Evolutionary conservation across 1,284 basidiomycete species (phyloP), one percentile per base, ranked within the genome.

Genomic region (Leccinum pseudoinsigne): DNA sequence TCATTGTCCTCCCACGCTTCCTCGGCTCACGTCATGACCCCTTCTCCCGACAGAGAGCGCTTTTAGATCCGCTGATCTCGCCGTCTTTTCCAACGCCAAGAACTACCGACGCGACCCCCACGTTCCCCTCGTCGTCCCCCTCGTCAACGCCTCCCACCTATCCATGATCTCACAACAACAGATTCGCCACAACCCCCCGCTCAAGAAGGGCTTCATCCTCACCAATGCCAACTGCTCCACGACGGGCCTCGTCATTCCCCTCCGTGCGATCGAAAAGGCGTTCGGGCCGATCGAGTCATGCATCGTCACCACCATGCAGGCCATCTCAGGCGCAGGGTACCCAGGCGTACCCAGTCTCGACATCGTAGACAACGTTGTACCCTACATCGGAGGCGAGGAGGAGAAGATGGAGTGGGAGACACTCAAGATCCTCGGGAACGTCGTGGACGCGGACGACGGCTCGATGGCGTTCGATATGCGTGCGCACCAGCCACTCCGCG

Each of bases 381-480:
- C 97, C 2, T 91, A 93, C 79, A 99, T 99, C 76, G 80, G 86
- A 45, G 94, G 96, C 47, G 97, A 99, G 76, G 97, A 99, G 76
- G 97, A 99, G 78, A 99, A 99, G 79, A 96, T 99, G 68, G 97
- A 99, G 77, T 98, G 95, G 95, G 97, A 99, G 80, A 91, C 93
- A 14, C 85, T 91, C 73, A 99, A 99, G 81, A 99, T 99, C 72
- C 88, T 99, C 28, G 97, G 97, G 38, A 93, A 89, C 2, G 71
- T 97, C 63, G 73, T 80, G 2, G 77, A 84, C 23, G 80, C 80
- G 59, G 86, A 87, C 62, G 79, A 80, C 38, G 83, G 81, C 9
- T 67, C 78, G 5, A 84, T 83, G 64, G 72, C 84, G 18, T 98
- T 98, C 76, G 95, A 98, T 76, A 89, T 94, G 84, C 95, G 96